phyloP scores from a whole-genome alignment of 2,329 filamentous ascomycete species.

The Zalaria sp. region DNA sequence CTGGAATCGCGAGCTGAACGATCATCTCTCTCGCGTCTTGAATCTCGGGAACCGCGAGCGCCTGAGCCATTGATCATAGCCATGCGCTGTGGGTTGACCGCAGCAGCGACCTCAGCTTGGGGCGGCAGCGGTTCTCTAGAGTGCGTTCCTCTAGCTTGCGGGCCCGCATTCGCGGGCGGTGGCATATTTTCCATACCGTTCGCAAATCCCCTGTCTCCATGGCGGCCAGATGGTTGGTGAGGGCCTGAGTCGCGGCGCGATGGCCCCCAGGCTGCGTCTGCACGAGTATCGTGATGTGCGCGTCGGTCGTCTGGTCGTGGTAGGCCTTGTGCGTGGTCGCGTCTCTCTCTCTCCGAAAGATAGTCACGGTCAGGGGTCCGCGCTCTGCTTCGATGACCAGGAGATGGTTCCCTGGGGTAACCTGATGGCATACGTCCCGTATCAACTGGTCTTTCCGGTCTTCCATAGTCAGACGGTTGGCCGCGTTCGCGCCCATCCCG shows the following conservation, averaged over 20 bases:
- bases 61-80: slow-evolving; percentile 24
- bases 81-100: slow-evolving; percentile 28
- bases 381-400: slow-evolving; percentile 20
- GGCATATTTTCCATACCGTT: slow-evolving; percentile 1
- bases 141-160: not conserved
- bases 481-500: slow-evolving; percentile 18
- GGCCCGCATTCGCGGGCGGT: not conserved
- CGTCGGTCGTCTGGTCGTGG: not conserved
- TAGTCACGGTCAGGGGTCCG: slow-evolving; percentile 25
- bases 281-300: slow-evolving; percentile 3
- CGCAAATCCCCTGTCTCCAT: slow-evolving; percentile 3
- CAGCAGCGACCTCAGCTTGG: slow-evolving; percentile 1
- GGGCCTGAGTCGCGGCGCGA: not conserved
- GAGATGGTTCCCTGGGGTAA: slow-evolving; percentile 25
- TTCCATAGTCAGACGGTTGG: slow-evolving; percentile 23
- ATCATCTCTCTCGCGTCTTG: slow-evolving; percentile 12
- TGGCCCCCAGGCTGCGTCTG: not conserved
- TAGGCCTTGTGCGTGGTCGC: slow-evolving; percentile 3
- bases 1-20: slow-evolving; percentile 11
- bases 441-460: slow-evolving; percentile 29
- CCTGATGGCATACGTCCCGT: slow-evolving; percentile 5
- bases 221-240: not conserved
- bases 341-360: slow-evolving; percentile 14
- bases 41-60: slow-evolving; percentile 5
- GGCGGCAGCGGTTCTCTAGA: not conserved